phyloP scores from a whole-genome alignment of 2,329 filamentous ascomycete genomes.

The Fusarium udum region DNA sequence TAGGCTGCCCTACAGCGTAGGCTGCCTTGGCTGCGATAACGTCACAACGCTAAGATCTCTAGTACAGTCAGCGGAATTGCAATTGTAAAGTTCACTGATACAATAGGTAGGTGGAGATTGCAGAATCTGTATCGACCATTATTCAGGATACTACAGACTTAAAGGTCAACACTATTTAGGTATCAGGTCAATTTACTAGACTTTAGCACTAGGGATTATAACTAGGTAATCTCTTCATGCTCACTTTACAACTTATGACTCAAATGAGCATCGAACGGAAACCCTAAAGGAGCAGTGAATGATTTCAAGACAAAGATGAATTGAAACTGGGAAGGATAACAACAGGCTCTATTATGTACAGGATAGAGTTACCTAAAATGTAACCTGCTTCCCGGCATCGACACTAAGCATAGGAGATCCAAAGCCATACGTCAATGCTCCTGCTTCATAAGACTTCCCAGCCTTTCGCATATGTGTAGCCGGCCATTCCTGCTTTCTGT shows the following conservation, averaged over 20 bases:
- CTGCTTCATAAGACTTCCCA: not conserved
- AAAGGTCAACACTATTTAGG: fast-evolving
- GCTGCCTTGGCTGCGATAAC: too few species aligned
- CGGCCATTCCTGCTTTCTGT: not conserved
- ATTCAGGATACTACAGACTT: fast-evolving
- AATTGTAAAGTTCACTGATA: not conserved
- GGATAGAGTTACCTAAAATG: not conserved
- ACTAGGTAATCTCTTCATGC: fast-evolving
- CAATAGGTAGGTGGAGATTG: fast-evolving
- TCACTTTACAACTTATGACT: not conserved
- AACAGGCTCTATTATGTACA: not conserved
- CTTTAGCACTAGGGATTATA: fast-evolving
- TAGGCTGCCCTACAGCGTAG: too few species aligned
- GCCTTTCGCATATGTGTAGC: not conserved
- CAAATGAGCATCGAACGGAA: fast-evolving
- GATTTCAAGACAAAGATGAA: fast-evolving
- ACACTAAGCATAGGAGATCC: not conserved
- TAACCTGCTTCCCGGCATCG: not conserved
- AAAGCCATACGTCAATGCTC: not conserved
- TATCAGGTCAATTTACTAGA: fast-evolving
- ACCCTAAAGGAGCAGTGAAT: fast-evolving
- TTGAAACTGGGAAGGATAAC: not conserved
- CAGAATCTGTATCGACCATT: not conserved
- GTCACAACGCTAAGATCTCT: not conserved
- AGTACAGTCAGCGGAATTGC: too few species aligned